Base-by-base conservation (phyloP, 2,329 filamentous ascomycete species). In the Elsinoe fawcettii region DNA sequence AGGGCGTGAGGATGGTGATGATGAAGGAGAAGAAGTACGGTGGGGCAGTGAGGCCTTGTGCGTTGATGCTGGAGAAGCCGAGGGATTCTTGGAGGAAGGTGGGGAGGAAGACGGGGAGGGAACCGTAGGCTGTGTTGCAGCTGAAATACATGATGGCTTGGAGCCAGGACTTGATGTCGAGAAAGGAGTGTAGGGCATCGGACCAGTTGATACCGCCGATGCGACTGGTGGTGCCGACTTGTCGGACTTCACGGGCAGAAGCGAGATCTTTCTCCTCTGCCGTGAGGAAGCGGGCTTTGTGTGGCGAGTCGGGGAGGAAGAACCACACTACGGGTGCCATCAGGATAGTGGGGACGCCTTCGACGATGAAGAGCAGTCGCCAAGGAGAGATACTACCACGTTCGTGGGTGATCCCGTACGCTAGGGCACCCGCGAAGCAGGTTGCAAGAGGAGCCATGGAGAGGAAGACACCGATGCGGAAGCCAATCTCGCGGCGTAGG, bases 21-120 rank as follows among this genome's bases (percentile, higher is more conserved):
- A 86, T 63, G 66, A 86, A 88, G 1, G 84, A 78, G 14, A 86
- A 69, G 63, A 89, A 81, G 68, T 86, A 88, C 0, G 86, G 85
- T 1, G 86, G 86, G 0, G 85, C 85, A 0, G 84, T 85, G 11
- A 90, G 77, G 1, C 86, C 87, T 69, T 90, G 86, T 0, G 87
- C 83, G 58, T 83, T 75, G 60, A 88, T 78, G 12, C 77, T 73
- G 0, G 78, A 80, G 70, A 85, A 89, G 8, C 86, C 86, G 82
- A 90, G 87, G 25, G 22, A 32, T 56, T 74, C 70, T 5, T 68
- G 66, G 59, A 75, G 66, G 55, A 74, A 74, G 0, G 72, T 75
- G 0, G 73, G 73, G 0, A 75, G 65, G 61, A 73, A 75, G 27
- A 75, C 71, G 0, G 73, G 73, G 1, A 76, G 63, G 1, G 70